Evolutionary conservation across 371 early-diverging fungal species (phyloP).

Genomic region (Mortierella sp.): DNA sequence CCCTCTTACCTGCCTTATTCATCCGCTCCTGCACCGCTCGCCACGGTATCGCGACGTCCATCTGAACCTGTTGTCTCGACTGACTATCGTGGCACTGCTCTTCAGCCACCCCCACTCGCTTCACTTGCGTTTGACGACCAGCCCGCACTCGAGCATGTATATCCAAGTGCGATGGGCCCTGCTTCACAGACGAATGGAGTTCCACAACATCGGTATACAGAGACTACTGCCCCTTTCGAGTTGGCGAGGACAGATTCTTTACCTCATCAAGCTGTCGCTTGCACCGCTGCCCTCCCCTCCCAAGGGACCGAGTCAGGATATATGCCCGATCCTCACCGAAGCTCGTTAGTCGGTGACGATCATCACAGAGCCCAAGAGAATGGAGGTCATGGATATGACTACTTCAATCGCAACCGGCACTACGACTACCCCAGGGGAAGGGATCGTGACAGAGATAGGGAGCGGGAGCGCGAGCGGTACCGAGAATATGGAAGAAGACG

Average conservation of each 20-base stretch:
- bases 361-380: slow-evolving; percentile 22
- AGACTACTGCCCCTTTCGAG: slow-evolving; percentile 10
- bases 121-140: slow-evolving; percentile 20
- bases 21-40: background rate
- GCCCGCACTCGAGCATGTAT: slow-evolving; percentile 7
- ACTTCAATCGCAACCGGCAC: slow-evolving; percentile 39
- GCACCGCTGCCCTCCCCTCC: background rate
- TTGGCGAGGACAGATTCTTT: slow-evolving; percentile 12
- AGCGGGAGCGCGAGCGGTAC: slow-evolving; percentile 39
- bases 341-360: slow-evolving; percentile 22
- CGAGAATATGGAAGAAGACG: slow-evolving; percentile 40
- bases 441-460: slow-evolving; percentile 24
- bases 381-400: slow-evolving; percentile 24
- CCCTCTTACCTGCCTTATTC: slow-evolving; percentile 49
- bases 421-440: slow-evolving; percentile 42
- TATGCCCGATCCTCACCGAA: slow-evolving; percentile 20
- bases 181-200: slow-evolving; percentile 10
- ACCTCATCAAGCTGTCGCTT: slow-evolving; percentile 1
- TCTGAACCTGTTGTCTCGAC: background rate
- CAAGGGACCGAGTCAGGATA: slow-evolving; percentile 6
- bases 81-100: slow-evolving; percentile 19
- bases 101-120: slow-evolving; percentile 15
- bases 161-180: background rate
- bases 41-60: background rate
- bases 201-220: background rate